These are phyloP conservation scores for Exophiala calicioides DNA, from an alignment of 2,329 filamentous ascomycete genomes.

Conservation along the genomic window DNA sequence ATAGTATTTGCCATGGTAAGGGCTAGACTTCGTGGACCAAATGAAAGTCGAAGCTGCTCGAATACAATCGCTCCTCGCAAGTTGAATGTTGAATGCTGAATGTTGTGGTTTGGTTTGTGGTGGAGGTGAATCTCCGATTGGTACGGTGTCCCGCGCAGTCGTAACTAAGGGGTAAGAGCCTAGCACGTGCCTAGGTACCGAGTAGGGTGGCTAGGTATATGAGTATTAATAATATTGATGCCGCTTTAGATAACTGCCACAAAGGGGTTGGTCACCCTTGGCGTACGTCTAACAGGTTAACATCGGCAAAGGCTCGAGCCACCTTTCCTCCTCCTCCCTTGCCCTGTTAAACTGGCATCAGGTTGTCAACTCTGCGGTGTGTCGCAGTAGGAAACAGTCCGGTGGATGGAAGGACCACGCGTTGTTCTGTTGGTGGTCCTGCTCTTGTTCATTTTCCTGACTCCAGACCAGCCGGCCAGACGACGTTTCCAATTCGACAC, in stretches of 20 bases:
- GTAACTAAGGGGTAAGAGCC: too few species aligned
- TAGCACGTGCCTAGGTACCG: too few species aligned
- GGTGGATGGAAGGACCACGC: conserved; percentile 44
- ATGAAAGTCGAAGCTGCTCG: background rate
- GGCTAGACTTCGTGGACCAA: background rate
- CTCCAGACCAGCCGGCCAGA: conserved; percentile 42
- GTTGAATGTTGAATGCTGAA: background rate
- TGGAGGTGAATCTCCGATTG: conserved; percentile 1
- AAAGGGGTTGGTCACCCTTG: too few species aligned
- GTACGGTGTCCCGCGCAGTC: too few species aligned
- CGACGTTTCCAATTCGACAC: conserved; percentile 18
- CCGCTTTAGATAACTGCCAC: too few species aligned
- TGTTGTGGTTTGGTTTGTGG: conserved; percentile 1
- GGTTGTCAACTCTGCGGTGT: conserved; percentile 25
- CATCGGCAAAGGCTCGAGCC: too few species aligned
- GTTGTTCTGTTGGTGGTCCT: conserved; percentile 52
- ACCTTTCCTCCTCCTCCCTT: background rate
- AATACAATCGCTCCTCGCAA: too few species aligned
- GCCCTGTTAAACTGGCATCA: too few species aligned
- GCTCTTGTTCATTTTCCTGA: conserved; percentile 56
- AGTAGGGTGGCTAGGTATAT: too few species aligned
- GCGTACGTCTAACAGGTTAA: too few species aligned
- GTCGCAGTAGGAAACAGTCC: conserved; percentile 11
- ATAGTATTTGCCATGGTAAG: conserved; percentile 36
- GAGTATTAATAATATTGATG: too few species aligned